Percentiles rank a stretch among this genome's conserved stretches.
These are phyloP conservation scores for Fusarium kyushuense DNA, from an alignment of 2,329 filamentous ascomycete species.

Conservation along the genomic window DNA sequence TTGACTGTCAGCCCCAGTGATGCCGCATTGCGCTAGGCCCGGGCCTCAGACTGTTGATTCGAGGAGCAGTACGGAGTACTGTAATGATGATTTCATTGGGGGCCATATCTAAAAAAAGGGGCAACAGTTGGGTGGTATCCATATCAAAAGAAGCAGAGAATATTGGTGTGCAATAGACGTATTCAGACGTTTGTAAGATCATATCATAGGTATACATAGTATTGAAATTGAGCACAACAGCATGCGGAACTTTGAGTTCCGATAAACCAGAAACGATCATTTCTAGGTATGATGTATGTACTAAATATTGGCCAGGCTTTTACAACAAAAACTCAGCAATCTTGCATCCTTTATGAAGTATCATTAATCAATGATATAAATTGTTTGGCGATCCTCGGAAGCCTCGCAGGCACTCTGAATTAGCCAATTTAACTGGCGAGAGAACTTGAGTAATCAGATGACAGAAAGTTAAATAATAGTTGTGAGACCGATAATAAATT, in stretches of 20 bases:
- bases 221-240: background rate
- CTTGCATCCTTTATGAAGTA: background rate
- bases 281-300: background rate
- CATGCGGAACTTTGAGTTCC: background rate
- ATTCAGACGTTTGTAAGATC: background rate
- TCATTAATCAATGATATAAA: background rate
- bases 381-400: background rate
- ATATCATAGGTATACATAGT: no score
- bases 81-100: background rate
- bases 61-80: background rate
- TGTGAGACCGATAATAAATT: background rate
- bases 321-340: background rate
- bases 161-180: background rate
- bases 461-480: background rate
- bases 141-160: background rate
- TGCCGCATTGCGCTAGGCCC: conserved; percentile 19
- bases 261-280: background rate
- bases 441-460: background rate
- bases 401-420: background rate
- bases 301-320: background rate
- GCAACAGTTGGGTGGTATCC: background rate
- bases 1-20: conserved; percentile 27
- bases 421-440: background rate
- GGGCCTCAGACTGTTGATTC: conserved; percentile 21
- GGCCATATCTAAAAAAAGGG: background rate